These are phyloP conservation scores for Ophiostoma tasmaniense DNA, from an alignment of 2,329 filamentous ascomycete genomes.

Conservation along the genomic window DNA sequence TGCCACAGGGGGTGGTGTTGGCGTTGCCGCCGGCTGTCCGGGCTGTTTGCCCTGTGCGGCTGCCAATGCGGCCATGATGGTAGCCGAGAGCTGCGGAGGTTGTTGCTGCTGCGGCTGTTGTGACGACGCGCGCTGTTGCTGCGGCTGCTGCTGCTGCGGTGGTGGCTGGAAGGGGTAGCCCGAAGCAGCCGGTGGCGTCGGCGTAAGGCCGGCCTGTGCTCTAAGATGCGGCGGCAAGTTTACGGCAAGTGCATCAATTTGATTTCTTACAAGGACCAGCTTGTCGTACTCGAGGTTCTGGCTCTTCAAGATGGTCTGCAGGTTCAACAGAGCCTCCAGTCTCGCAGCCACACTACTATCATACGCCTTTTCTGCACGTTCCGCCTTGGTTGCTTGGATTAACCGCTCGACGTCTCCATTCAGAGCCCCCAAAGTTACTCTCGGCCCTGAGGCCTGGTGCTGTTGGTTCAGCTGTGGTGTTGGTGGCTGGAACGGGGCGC, in stretches of 20 bases:
- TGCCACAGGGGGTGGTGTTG: conserved; percentile 12
- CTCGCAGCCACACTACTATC: conserved; percentile 69
- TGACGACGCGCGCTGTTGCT: conserved; percentile 14
- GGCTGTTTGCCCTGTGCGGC: conserved; percentile 26
- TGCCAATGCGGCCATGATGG: conserved; percentile 18
- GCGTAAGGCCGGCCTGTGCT: conserved; percentile 27
- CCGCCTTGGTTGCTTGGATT: conserved; percentile 62
- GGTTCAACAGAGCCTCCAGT: conserved; percentile 74
- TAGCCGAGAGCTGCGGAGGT: conserved; percentile 14
- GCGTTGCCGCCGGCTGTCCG: conserved; percentile 14
- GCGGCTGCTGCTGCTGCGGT: conserved; percentile 26
- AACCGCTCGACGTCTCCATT: conserved; percentile 76
- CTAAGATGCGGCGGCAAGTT: conserved; percentile 43
- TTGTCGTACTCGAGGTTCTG: conserved; percentile 73
- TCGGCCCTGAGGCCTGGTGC: conserved; percentile 25
- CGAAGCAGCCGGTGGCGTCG: conserved; percentile 24
- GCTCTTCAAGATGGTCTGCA: conserved; percentile 70
- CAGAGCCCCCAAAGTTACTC: conserved; percentile 62
- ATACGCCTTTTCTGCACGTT: conserved; percentile 67
- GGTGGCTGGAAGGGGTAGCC: conserved; percentile 22
- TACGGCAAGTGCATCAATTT: conserved; percentile 70
- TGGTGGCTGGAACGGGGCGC: conserved; percentile 35
- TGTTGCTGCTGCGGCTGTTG: conserved; percentile 25
- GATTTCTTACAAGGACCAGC: conserved; percentile 73
- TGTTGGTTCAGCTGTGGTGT: conserved; percentile 8